These are phyloP conservation scores for Mucor mucedo DNA, from an alignment of 371 early-diverging fungal species.

Conservation along the genomic window DNA sequence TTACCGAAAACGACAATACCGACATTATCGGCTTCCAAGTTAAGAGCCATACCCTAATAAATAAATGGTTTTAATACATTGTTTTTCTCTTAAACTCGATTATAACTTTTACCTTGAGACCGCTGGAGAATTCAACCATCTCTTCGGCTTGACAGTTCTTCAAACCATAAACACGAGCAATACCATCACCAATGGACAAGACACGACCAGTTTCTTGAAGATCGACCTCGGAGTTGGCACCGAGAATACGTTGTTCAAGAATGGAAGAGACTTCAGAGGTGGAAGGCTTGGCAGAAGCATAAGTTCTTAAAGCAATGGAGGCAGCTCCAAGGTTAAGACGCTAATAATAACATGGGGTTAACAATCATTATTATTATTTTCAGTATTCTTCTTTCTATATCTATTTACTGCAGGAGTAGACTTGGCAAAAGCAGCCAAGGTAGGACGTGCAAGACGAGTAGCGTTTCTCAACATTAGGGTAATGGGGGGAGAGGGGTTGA, in stretches of 20 bases:
- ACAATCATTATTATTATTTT: too few relatives aligned
- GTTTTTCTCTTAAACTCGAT: too few relatives aligned
- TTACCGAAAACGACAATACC: slow-evolving; percentile 99
- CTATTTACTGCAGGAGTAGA: slow-evolving; percentile 43
- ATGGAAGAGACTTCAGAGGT: slow-evolving; percentile 91
- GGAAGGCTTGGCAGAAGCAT: slow-evolving; percentile 67
- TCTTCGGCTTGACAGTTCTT: slow-evolving; percentile 98
- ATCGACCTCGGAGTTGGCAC: slow-evolving; percentile 79
- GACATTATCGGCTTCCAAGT: slow-evolving; percentile 97
- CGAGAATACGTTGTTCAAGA: slow-evolving; percentile 93
- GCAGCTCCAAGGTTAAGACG: slow-evolving; percentile 61
- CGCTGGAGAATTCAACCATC: slow-evolving; percentile 98
- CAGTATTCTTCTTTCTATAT: not conserved
- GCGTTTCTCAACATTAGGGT: slow-evolving; percentile 55
- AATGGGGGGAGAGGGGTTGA: slow-evolving; percentile 23
- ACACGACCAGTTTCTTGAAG: slow-evolving; percentile 98
- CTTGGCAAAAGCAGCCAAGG: slow-evolving; percentile 47
- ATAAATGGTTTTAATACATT: too few relatives aligned
- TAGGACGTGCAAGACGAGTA: slow-evolving; percentile 55
- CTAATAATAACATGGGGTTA: slow-evolving; percentile 11
- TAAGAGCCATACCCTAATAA: slow-evolving; percentile 70
- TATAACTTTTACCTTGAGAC: slow-evolving; percentile 87
- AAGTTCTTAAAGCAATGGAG: slow-evolving; percentile 50
- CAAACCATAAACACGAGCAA: slow-evolving; percentile 97
- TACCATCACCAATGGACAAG: slow-evolving; percentile 98